phyloP scores from a whole-genome alignment of 2,329 filamentous ascomycete genomes.

The Stagonosporopsis vannaccii region DNA sequence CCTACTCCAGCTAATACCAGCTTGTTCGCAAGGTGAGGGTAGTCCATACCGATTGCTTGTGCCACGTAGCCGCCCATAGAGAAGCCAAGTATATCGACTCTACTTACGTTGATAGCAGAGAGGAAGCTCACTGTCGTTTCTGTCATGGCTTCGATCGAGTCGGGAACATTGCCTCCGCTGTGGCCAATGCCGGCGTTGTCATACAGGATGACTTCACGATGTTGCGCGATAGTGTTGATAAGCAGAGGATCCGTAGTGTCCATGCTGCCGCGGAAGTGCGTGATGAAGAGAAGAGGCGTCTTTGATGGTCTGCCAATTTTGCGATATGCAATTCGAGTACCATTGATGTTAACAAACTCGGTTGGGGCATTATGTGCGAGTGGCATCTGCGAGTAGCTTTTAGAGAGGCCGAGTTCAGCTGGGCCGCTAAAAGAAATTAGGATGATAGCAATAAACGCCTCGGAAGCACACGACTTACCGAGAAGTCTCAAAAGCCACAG shows the following conservation, averaged over 20 bases:
- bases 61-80: not conserved
- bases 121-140: not conserved
- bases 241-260: not conserved
- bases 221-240: not conserved
- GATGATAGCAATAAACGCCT: too few relatives aligned
- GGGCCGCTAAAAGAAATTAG: too few relatives aligned
- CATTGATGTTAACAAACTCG: not conserved
- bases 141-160: not conserved
- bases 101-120: not conserved
- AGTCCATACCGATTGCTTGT: not conserved
- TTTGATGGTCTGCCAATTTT: not conserved
- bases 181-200: not conserved
- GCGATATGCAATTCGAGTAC: not conserved
- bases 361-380: not conserved
- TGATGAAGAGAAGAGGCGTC: not conserved
- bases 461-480: too few relatives aligned
- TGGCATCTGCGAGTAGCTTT: too few relatives aligned
- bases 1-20: not conserved
- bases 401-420: too few relatives aligned
- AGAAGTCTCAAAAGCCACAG: too few relatives aligned
- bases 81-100: not conserved
- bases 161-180: not conserved
- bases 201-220: not conserved
- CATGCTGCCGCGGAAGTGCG: not conserved
- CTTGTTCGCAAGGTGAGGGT: not conserved